Evolutionary conservation across 345 rosid species (phyloP).

Genomic region (Salix koriyanagi): DNA sequence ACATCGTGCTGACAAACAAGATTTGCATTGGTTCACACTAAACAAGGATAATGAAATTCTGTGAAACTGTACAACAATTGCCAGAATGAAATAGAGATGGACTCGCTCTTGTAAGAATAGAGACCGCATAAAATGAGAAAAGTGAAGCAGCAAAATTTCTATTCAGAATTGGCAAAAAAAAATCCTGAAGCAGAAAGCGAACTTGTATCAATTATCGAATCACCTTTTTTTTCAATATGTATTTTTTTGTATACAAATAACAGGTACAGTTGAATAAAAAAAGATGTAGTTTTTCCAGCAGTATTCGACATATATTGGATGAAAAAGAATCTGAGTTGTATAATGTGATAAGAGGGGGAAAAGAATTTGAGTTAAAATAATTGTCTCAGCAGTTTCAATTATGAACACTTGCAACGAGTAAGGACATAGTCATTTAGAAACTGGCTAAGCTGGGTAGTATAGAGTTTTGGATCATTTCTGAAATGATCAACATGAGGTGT

Average conservation of each 20-base stretch:
- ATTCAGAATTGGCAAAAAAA: neutral
- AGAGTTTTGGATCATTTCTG: conserved; percentile 80
- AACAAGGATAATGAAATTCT: neutral
- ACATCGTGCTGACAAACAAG: neutral
- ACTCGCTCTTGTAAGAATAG: neutral
- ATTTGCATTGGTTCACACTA: neutral
- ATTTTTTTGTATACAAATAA: neutral
- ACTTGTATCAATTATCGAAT: neutral
- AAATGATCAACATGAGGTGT: conserved; percentile 98
- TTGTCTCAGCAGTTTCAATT: neutral
- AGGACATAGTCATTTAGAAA: conserved; percentile 74
- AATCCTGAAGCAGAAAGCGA: neutral
- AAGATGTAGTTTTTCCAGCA: neutral
- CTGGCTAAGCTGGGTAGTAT: conserved; percentile 66
- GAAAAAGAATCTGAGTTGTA: neutral
- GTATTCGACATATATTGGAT: neutral
- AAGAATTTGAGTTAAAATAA: neutral
- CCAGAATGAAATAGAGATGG: neutral
- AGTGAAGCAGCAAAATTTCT: neutral
- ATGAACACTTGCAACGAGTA: conserved; percentile 36
- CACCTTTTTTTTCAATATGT: neutral
- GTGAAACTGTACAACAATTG: neutral
- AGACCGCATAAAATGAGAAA: neutral
- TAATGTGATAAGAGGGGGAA: neutral
- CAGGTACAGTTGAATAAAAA: neutral